Evolutionary conservation across 306 rosid genomes (phyloP).

Genomic region (Bauhinia variegata): DNA sequence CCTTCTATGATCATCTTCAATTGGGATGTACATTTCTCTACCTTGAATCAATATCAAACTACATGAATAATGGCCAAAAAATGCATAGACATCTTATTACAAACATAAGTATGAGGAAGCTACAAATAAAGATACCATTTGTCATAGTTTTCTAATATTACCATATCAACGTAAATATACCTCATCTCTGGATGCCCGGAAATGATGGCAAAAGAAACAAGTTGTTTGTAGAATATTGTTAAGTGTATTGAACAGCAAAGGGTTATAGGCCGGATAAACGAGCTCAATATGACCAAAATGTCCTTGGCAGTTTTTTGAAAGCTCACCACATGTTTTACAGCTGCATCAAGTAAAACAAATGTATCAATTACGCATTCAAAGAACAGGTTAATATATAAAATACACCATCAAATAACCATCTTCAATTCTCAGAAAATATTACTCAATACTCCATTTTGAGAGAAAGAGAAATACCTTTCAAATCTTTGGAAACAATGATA

Average conservation of each 20-base stretch:
- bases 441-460: neutral
- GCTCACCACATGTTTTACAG: slow-evolving; percentile 73
- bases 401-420: slow-evolving; percentile 2
- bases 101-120: slow-evolving; percentile 3
- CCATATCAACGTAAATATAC: slow-evolving; percentile 43
- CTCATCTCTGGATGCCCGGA: slow-evolving; percentile 42
- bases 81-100: slow-evolving; percentile 8
- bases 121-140: slow-evolving; percentile 18
- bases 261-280: slow-evolving; percentile 68
- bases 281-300: slow-evolving; percentile 93
- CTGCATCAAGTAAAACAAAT: slow-evolving; percentile 53
- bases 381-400: neutral
- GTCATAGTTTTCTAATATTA: neutral
- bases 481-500: no score
- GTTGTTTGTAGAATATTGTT: slow-evolving; percentile 53
- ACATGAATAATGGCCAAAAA: slow-evolving; percentile 18
- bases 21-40: slow-evolving; percentile 54
- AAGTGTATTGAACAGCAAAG: slow-evolving; percentile 67
- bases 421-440: neutral
- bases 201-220: slow-evolving; percentile 69
- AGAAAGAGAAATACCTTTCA: no score
- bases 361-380: slow-evolving; percentile 27
- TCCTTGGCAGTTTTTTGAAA: slow-evolving; percentile 59
- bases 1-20: slow-evolving; percentile 74
- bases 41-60: slow-evolving; percentile 49